A percentile compares a stretch with the other conserved stretches of the same genome.
These are phyloP conservation scores for Verticillium tricorpus DNA, from an alignment of 2,329 filamentous ascomycete species.

Conservation along the genomic window DNA sequence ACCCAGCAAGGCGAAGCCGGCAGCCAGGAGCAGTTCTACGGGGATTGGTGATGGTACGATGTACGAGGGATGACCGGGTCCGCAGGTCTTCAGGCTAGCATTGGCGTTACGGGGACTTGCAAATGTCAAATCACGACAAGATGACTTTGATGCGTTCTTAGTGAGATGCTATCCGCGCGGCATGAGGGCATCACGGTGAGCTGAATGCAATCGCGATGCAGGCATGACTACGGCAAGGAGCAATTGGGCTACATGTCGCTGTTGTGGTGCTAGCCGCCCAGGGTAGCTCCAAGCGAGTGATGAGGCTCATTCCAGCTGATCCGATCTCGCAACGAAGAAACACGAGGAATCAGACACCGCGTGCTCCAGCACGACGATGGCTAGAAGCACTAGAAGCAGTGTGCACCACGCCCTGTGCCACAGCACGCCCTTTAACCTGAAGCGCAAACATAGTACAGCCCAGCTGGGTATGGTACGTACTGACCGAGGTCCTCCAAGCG, in stretches of 20 bases:
- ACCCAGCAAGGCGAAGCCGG: slow-evolving; percentile 24
- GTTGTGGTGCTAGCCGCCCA: too few relatives aligned
- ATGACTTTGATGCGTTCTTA: background rate
- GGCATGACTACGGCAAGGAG: too few relatives aligned
- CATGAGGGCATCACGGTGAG: too few relatives aligned
- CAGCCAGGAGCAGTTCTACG: slow-evolving; percentile 48
- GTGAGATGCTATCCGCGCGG: too few relatives aligned
- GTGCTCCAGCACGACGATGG: too few relatives aligned
- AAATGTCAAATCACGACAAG: background rate
- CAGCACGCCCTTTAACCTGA: background rate
- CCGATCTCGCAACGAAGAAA: background rate
- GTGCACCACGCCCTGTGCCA: too few relatives aligned
- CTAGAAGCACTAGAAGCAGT: too few relatives aligned
- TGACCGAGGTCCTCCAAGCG: background rate
- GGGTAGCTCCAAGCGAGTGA: too few relatives aligned
- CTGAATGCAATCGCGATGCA: too few relatives aligned
- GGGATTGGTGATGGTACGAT: slow-evolving; percentile 38
- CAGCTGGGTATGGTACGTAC: background rate
- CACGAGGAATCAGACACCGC: background rate
- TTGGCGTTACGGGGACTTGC: slow-evolving; percentile 8
- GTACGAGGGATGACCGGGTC: background rate
- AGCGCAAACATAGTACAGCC: background rate
- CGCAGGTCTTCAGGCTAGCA: slow-evolving; percentile 2
- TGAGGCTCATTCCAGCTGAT: background rate
- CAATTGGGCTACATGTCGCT: too few relatives aligned